Conservation (phyloP, 805 yeast species). For the Teunomyces funiuensis region DNA sequence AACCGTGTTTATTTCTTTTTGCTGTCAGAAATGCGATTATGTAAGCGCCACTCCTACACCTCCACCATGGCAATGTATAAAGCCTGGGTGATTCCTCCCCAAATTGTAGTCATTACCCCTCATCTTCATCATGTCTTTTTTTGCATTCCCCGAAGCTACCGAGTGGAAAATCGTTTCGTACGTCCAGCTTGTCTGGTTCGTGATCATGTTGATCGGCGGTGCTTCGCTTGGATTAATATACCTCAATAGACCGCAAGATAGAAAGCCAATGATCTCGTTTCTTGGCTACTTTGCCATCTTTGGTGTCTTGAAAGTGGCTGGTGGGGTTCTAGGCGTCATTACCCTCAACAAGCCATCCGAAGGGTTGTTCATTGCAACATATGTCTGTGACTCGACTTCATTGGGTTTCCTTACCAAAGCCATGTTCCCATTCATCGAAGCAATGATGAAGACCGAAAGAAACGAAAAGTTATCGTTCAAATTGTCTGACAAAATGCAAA, state of each 20-base stretch:
- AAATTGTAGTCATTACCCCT: background rate
- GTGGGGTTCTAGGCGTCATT: slow-evolving; percentile 5
- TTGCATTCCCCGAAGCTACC: background rate
- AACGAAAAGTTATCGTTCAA: slow-evolving; percentile 2
- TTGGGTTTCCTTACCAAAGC: slow-evolving; percentile 9
- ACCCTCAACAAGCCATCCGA: background rate
- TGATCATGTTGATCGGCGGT: background rate
- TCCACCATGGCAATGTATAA: background rate
- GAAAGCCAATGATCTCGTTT: slow-evolving; percentile 2
- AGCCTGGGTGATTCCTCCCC: background rate
- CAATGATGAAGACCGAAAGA: slow-evolving; percentile 4
- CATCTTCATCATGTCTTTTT: background rate
- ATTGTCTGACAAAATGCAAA: background rate
- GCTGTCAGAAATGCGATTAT: slow-evolving; percentile 1
- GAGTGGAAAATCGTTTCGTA: slow-evolving; percentile 10
- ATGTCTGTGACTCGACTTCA: slow-evolving; percentile 7
- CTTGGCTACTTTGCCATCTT: slow-evolving; percentile 7
- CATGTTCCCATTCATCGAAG: slow-evolving; percentile 8
- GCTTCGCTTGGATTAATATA: background rate
- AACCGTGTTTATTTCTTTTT: background rate
- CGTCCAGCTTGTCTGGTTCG: slow-evolving; percentile 10
- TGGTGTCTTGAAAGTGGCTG: slow-evolving; percentile 5
- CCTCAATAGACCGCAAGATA: background rate
- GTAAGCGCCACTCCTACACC: background rate
- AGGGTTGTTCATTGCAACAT: slow-evolving; percentile 6